Conservation (phyloP, 495 filamentous ascomycete genomes). For the Xylaria venustula region DNA sequence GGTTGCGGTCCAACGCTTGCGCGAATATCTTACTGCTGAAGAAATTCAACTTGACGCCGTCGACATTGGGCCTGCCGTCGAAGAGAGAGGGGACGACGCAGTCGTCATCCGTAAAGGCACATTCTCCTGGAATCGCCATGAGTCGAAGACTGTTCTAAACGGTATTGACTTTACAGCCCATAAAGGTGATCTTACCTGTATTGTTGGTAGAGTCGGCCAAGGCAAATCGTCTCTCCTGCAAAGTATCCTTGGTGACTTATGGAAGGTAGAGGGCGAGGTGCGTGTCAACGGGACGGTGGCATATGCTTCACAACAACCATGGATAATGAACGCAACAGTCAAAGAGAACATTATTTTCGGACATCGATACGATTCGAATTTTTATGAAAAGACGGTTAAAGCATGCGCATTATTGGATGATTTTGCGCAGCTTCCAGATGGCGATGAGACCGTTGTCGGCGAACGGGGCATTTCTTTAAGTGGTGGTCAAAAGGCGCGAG, state of each 20-base stretch:
- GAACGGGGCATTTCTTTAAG: slow-evolving; percentile 97
- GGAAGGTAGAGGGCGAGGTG: slow-evolving; percentile 85
- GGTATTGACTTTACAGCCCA: slow-evolving; percentile 83
- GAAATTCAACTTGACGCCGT: slow-evolving; percentile 90
- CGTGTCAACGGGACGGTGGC: slow-evolving; percentile 76
- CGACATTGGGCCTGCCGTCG: slow-evolving; percentile 60
- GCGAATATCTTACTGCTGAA: slow-evolving; percentile 80
- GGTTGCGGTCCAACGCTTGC: slow-evolving; percentile 85
- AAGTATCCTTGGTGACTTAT: slow-evolving; percentile 83
- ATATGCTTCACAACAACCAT: slow-evolving; percentile 88
- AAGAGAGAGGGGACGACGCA: slow-evolving; percentile 77
- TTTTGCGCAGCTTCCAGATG: slow-evolving; percentile 89
- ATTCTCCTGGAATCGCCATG: slow-evolving; percentile 91
- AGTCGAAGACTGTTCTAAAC: slow-evolving; percentile 48
- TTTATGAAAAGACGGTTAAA: slow-evolving; percentile 92
- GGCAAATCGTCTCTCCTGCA: slow-evolving; percentile 94
- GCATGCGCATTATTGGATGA: slow-evolving; percentile 92
- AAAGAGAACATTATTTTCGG: slow-evolving; percentile 97
- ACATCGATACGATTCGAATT: slow-evolving; percentile 88
- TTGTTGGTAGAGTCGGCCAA: slow-evolving; percentile 91
- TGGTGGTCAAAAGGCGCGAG: slow-evolving; percentile 91
- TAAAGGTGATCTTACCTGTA: slow-evolving; percentile 89
- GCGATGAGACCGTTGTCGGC: slow-evolving; percentile 94
- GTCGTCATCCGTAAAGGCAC: slow-evolving; percentile 79
- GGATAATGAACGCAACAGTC: slow-evolving; percentile 98